Conservation (phyloP, 129 eudicot species). For the Pittosporum tobira region DNA sequence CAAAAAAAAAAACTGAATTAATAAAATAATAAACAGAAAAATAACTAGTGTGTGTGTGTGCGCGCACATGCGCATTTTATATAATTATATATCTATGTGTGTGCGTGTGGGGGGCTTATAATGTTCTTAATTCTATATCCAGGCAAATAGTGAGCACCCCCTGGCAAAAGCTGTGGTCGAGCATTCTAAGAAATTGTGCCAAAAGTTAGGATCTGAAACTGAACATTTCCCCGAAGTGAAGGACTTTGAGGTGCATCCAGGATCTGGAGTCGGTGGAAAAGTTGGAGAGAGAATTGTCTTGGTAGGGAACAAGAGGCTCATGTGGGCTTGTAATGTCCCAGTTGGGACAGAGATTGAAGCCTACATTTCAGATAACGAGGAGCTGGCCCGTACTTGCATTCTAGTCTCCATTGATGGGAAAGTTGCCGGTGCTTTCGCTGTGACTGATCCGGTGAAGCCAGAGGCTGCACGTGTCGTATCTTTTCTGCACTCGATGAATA, state of each 20-base stretch:
- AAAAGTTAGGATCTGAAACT: constrained; percentile 29
- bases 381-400: constrained; percentile 77
- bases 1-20: no score
- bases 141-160: constrained; percentile 98
- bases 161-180: constrained; percentile 82
- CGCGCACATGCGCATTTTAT: no score
- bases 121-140: constrained; percentile 6
- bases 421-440: constrained; percentile 75
- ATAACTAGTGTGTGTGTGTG: no score
- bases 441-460: constrained; percentile 89
- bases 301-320: constrained; percentile 79
- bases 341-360: constrained; percentile 47
- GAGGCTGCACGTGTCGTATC: constrained; percentile 82
- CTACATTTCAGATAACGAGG: constrained; percentile 59
- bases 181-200: constrained; percentile 56
- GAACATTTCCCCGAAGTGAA: constrained; percentile 30
- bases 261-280: constrained; percentile 90
- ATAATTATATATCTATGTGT: no score
- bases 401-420: constrained; percentile 53
- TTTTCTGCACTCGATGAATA: constrained; percentile 57
- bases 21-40: no score
- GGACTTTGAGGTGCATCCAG: constrained; percentile 90
- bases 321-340: constrained; percentile 47
- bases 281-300: constrained; percentile 49
- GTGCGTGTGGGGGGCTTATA: no score